Percentiles rank a stretch among this genome's conserved stretches.
These are phyloP conservation scores for Punctularia strigosozonata DNA, from an alignment of 768 basidiomycete species.

Conservation along the genomic window DNA sequence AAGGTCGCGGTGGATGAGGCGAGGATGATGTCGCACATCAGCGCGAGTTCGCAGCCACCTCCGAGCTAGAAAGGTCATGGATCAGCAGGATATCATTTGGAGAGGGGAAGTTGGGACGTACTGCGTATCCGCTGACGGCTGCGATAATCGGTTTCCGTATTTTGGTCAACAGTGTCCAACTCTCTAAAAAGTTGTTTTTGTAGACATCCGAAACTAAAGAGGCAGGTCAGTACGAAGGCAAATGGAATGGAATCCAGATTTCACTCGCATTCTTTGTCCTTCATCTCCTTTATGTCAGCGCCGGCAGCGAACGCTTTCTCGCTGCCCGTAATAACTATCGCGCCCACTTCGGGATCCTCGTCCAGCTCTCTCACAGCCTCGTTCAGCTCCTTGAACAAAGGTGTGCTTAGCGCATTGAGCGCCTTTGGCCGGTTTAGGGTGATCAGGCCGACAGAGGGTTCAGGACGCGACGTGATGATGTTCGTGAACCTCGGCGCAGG, in stretches of 20 bases:
- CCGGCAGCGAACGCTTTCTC: constrained; percentile 94
- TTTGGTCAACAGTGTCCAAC: constrained; percentile 64
- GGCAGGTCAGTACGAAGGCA: constrained; percentile 20
- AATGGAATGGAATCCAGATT: background rate
- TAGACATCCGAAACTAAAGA: constrained; percentile 76
- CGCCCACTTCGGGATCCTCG: constrained; percentile 57
- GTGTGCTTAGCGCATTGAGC: constrained; percentile 76
- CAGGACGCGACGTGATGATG: constrained; percentile 59
- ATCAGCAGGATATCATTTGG: background rate
- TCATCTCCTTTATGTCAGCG: constrained; percentile 99
- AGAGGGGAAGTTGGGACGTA: constrained; percentile 24
- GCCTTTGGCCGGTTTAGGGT: constrained; percentile 86
- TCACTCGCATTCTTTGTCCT: constrained; percentile 77
- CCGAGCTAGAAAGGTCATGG: constrained; percentile 52
- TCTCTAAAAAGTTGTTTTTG: constrained; percentile 71
- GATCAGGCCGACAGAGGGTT: constrained; percentile 63
- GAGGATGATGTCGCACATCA: constrained; percentile 94
- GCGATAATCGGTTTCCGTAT: constrained; percentile 92
- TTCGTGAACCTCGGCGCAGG: too few relatives aligned
- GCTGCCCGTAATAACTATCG: constrained; percentile 87
- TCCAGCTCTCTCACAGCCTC: constrained; percentile 63
- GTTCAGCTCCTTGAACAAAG: constrained; percentile 76
- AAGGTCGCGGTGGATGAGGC: constrained; percentile 85
- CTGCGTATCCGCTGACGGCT: constrained; percentile 90
- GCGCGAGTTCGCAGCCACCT: constrained; percentile 92